Evolutionary conservation across 2,329 filamentous ascomycete genomes (phyloP), one percentile per base, ranked within the genome.

Genomic region (Sporothrix pseudoabietina): DNA sequence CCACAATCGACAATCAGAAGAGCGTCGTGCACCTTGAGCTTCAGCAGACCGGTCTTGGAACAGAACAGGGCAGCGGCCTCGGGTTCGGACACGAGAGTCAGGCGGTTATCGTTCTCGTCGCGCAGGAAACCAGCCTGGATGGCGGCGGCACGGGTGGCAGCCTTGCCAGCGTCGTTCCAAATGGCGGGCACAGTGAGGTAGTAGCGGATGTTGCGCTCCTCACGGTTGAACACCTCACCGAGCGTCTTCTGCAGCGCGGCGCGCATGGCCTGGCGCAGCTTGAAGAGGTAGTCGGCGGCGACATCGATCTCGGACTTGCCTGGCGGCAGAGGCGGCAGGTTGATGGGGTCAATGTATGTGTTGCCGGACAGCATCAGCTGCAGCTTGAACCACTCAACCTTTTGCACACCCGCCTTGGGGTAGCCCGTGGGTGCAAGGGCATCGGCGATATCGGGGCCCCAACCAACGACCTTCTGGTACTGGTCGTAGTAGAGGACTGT

Each of bases 401-500:
- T 98, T 83, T 98, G 96, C 78, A 99, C 95, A 76, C 95, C 95
- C 47, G 93, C 93, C 86, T 98, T 98, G 78, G 96, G 96, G 82
- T 98, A 98, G 76, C 96, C 96, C 55, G 96, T 98, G 41, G 96
- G 96, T 71, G 96, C 95, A 77, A 98, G 88, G 76, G 96, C 96
- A 83, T 98, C 95, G 75, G 96, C 94, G 79, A 98, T 98, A 86
- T 99, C 96, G 73, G 95, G 94, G 75, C 96, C 96, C 96, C 96
- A 99, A 78, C 96, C 96, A n/a, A 98, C 96, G 68, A 99, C 96
- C 83, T 98, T 98, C 80, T 99, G 96, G 82, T 98, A 97, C 83
- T 98, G 95, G 81, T 99, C 96, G 81, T 99, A 99, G 86, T 99
- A 99, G 75, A 99, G 89, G n/a, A 99, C 96, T 16, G 96, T 98